These are phyloP conservation scores for Chytriomyces sp. DNA, from an alignment of 192 early-diverging fungal species.

Conservation along the genomic window DNA sequence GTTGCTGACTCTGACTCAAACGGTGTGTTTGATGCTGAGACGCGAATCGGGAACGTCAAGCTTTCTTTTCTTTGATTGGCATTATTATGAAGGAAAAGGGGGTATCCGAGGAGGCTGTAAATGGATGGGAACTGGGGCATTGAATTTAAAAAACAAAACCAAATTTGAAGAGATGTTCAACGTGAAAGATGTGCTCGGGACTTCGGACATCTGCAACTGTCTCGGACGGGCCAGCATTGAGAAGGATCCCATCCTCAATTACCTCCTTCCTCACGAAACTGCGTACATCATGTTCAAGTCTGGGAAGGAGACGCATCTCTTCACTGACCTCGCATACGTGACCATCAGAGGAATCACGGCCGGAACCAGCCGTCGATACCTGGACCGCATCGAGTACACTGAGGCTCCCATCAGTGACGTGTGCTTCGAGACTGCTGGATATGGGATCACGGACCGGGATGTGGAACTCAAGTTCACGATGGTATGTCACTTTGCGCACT, in stretches of 20 bases:
- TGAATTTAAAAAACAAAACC: too few species aligned
- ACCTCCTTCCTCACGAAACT: too few species aligned
- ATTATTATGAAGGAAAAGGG: too few species aligned
- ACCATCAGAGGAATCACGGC: not conserved
- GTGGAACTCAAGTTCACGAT: conserved; percentile 1
- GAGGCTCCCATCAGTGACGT: not conserved
- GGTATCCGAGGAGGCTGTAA: too few species aligned
- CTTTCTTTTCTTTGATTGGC: not conserved
- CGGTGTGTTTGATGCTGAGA: not conserved
- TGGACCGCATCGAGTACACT: conserved; percentile 7
- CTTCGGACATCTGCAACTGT: too few species aligned
- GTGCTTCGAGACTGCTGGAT: conserved; percentile 18
- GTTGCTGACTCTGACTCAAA: not conserved
- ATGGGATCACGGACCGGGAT: conserved; percentile 7
- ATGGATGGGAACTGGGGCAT: too few species aligned
- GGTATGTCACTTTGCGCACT: not conserved
- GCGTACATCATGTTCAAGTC: not conserved
- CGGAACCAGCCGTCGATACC: not conserved
- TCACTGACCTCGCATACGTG: conserved; percentile 7
- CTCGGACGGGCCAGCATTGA: too few species aligned
- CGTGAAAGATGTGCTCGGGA: too few species aligned
- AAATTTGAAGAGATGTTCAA: too few species aligned
- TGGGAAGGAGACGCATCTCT: not conserved
- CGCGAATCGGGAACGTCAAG: not conserved
- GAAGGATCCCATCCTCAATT: too few species aligned